Percentiles rank a stretch among this genome's conserved stretches.
These are phyloP conservation scores for Senecio squalidus DNA, from an alignment of 140 eudicot genomes.

Conservation along the genomic window DNA sequence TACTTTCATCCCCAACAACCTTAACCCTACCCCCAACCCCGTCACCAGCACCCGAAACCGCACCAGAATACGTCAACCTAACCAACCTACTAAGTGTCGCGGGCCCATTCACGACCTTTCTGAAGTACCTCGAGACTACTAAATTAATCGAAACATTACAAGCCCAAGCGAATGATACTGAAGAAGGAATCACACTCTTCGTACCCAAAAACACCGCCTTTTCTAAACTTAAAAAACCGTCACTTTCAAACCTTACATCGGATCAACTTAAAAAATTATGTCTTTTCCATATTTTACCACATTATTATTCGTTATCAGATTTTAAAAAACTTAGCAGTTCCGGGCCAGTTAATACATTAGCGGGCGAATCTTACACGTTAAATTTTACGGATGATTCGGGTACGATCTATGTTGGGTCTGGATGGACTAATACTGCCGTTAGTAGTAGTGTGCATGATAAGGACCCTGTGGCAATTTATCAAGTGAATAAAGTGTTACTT, in stretches of 20 bases:
- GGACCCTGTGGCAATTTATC: conserved; percentile 67
- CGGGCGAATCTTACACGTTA: conserved; percentile 50
- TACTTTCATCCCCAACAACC: conserved; percentile 26
- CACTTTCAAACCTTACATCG: conserved; percentile 61
- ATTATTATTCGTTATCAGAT: conserved; percentile 66
- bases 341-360: conserved; percentile 58
- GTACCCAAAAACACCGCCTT: conserved; percentile 69
- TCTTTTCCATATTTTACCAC: conserved; percentile 73
- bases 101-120: conserved; percentile 77
- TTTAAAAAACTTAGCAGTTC: conserved; percentile 57
- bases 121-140: conserved; percentile 53
- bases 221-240: conserved; percentile 42
- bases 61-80: conserved; percentile 59
- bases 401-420: conserved; percentile 46
- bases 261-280: conserved; percentile 63
- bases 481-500: conserved; percentile 66
- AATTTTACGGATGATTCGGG: conserved; percentile 66
- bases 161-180: conserved; percentile 73
- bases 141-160: conserved; percentile 66
- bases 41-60: conserved; percentile 57
- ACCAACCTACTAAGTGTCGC: conserved; percentile 62
- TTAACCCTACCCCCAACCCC: conserved; percentile 35
- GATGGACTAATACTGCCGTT: conserved; percentile 67
- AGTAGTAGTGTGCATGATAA: conserved; percentile 65
- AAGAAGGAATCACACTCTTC: conserved; percentile 70